Conservation (phyloP, 208 protist genomes). For the Phytomonas francai region DNA sequence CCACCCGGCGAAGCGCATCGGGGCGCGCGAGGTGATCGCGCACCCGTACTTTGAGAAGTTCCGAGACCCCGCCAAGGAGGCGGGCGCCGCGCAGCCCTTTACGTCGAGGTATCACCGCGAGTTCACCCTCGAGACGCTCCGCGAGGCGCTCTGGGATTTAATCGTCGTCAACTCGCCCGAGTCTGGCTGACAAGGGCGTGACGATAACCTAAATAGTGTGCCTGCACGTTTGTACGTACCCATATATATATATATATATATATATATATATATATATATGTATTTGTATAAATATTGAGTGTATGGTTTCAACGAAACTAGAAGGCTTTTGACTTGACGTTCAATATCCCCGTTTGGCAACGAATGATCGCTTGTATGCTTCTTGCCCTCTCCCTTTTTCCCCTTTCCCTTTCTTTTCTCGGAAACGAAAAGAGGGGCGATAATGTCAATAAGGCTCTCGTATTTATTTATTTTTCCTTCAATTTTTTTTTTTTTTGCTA, state of each 20-base stretch:
- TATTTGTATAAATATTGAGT: neutral
- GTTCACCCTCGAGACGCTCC: conserved; percentile 54
- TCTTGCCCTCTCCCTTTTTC: neutral
- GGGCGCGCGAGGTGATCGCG: conserved; percentile 89
- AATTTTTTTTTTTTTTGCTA: conserved; percentile 11
- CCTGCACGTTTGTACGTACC: neutral
- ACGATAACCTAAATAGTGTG: neutral
- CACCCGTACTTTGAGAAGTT: conserved; percentile 92
- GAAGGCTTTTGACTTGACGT: neutral
- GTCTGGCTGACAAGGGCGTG: neutral
- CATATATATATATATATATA: neutral
- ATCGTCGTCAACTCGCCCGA: conserved; percentile 40
- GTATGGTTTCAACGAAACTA: neutral
- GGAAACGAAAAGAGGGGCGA: neutral
- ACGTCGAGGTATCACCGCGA: conserved; percentile 65
- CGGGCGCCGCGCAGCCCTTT: conserved; percentile 50
- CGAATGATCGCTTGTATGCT: neutral
- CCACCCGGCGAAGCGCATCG: conserved; percentile 93
- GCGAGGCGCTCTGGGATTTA: conserved; percentile 71
- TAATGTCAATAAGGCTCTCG: neutral
- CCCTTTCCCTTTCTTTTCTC: neutral
- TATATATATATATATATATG: neutral
- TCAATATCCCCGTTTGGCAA: neutral
- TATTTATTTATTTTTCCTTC: conserved; percentile 3
- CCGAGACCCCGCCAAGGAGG: conserved; percentile 74